Evolutionary conservation across 371 early-diverging fungal species (phyloP), one percentile per base, ranked within the genome.

Genomic region (Blyttiomyces sp.): DNA sequence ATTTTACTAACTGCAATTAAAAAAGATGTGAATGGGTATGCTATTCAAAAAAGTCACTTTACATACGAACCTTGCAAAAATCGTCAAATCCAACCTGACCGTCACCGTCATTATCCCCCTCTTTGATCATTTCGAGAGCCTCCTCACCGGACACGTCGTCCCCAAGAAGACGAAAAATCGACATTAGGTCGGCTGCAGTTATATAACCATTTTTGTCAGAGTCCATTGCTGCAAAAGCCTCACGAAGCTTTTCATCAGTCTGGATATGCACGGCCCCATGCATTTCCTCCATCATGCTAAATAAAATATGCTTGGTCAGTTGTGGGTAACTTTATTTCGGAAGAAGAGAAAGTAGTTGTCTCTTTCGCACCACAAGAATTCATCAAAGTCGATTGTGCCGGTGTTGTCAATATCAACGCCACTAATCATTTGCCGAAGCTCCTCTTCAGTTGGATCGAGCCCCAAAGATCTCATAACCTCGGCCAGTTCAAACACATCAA

Each of bases 391-490:
- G 27, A 76, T 73, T 13, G 70, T 71, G 5, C 74, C 76, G 36
- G 63, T 70, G 17, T 66, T 64, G 63, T 72, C 70, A 11, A 58
- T 63, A 56, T 80, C 77, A 27, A 75, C 66, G 31, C 63, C 63
- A 1, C 45, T 42, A 48, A 77, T 61, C 71, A 80, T 74, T 11
- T 34, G 35, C 57, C 66, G 64, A 23, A 74, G 45, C 24, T 80
- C 80, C 23, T 76, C 77, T 48, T 67, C 61, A 5, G 57, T 72
- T 2, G 74, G 71, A 48, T 73, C 74, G 44, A 76, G 66, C 1
- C 77, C 80, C 1, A 76, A 54, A 7, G 73, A 68, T 9, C 65
- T 31, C 75, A 80, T 73, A 7, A 76, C 80, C 16, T 75, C 69
- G 26, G 65, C 62, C 55, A 69, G 62, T 52, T 80, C 80, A 43